Evolutionary conservation across 495 filamentous ascomycete species (phyloP).

Genomic region (Daldinia childiae): DNA sequence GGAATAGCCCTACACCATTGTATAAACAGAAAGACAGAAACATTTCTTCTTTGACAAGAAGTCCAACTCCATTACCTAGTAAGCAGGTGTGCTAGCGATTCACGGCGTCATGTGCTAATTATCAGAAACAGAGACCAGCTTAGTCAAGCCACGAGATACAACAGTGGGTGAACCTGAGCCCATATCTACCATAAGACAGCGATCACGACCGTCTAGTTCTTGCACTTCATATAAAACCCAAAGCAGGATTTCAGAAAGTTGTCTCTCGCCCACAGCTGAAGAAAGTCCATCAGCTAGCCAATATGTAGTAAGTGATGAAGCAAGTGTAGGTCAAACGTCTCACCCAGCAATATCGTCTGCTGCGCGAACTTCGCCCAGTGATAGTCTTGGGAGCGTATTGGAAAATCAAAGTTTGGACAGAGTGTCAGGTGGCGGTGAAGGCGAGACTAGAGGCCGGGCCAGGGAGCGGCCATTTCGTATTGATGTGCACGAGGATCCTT

Average conservation of each 20-base stretch:
- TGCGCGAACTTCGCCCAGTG: constrained; percentile 1
- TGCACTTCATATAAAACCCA: constrained; percentile 32
- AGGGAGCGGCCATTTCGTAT: neutral
- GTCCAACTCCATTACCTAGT: constrained; percentile 44
- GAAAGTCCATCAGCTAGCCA: constrained; percentile 38
- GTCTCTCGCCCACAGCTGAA: constrained; percentile 49
- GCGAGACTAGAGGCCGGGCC: constrained; percentile 3
- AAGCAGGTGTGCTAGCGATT: neutral
- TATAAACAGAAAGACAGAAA: constrained; percentile 6
- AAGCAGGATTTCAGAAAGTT: constrained; percentile 29
- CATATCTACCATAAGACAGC: constrained; percentile 36
- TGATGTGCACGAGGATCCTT: neutral
- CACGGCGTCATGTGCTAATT: neutral
- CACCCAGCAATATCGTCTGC: neutral
- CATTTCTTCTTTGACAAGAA: constrained; percentile 43
- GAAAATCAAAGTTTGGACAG: neutral
- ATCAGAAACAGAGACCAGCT: constrained; percentile 11
- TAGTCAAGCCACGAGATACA: neutral
- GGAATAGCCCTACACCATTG: constrained; percentile 32
- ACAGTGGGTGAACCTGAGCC: constrained; percentile 4
- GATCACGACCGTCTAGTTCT: constrained; percentile 39
- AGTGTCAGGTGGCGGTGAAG: neutral
- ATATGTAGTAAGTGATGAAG: neutral
- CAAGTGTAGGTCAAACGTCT: constrained; percentile 1
- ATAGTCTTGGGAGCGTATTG: neutral